Percentiles rank a stretch among this genome's conserved stretches.
phyloP scores from a whole-genome alignment of 78 protist genomes.

The slime mould (Dictyostelium discoideum) region DNA sequence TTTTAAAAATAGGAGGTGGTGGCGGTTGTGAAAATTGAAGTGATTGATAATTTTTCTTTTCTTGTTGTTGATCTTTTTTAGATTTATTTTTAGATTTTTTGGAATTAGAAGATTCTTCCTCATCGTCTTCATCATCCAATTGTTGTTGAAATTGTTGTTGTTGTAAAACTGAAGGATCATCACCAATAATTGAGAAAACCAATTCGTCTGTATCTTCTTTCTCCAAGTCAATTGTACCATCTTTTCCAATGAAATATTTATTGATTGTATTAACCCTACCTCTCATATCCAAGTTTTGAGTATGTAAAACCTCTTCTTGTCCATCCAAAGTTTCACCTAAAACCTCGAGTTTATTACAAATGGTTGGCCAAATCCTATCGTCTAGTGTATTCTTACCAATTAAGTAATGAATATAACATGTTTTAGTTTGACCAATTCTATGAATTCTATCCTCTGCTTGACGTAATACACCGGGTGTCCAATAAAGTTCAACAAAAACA shows the following conservation, averaged over 20 bases:
- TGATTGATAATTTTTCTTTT: neutral
- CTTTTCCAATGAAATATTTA: neutral
- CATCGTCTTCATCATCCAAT: slow-evolving; percentile 12
- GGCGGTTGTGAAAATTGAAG: neutral
- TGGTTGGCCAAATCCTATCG: slow-evolving; percentile 76
- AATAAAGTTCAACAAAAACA: slow-evolving; percentile 92
- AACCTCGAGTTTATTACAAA: slow-evolving; percentile 65
- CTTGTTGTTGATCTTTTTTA: neutral
- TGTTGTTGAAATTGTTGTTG: neutral
- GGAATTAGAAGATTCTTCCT: neutral
- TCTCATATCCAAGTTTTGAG: slow-evolving; percentile 29
- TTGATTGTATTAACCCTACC: neutral
- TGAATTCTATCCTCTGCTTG: slow-evolving; percentile 91
- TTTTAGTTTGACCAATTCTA: slow-evolving; percentile 79
- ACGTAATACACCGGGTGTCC: slow-evolving; percentile 88
- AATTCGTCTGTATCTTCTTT: slow-evolving; percentile 20
- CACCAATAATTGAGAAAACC: slow-evolving; percentile 34
- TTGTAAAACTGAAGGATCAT: slow-evolving; percentile 27
- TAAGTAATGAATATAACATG: slow-evolving; percentile 70
- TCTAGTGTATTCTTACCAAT: slow-evolving; percentile 72
- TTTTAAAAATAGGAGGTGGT: neutral
- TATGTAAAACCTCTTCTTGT: slow-evolving; percentile 57
- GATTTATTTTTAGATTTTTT: neutral
- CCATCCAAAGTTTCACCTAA: slow-evolving; percentile 80
- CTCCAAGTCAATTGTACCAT: neutral